phyloP scores from a whole-genome alignment of 108 stramenopile genomes.

The Skeletonema grethae region DNA sequence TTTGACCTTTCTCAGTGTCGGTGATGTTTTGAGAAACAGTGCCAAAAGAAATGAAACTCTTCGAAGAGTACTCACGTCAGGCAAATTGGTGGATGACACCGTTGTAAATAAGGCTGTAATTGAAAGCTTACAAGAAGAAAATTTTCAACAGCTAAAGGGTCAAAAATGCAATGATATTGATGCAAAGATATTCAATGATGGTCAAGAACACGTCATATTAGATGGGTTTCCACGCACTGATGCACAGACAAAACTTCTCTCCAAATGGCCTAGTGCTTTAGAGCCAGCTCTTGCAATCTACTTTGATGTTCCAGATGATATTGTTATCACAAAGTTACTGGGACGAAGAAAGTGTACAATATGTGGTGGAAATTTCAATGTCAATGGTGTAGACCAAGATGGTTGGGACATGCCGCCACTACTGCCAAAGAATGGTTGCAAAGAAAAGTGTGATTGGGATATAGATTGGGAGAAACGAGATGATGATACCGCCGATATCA shows the following conservation, averaged over 20 bases:
- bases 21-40: conserved; percentile 61
- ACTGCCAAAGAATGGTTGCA: conserved; percentile 50
- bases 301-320: conserved; percentile 73
- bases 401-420: conserved; percentile 71
- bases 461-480: conserved; percentile 57
- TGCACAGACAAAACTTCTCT: conserved; percentile 58
- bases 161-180: background rate
- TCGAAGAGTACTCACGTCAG: conserved; percentile 32
- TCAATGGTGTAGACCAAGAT: conserved; percentile 58
- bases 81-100: conserved; percentile 62
- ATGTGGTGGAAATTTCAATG: conserved; percentile 64
- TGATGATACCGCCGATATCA: conserved; percentile 67
- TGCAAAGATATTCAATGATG: background rate
- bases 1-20: conserved; percentile 58
- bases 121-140: conserved; percentile 21
- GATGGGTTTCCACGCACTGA: conserved; percentile 84
- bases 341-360: conserved; percentile 70
- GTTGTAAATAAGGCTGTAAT: conserved; percentile 57
- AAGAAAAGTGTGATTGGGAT: conserved; percentile 37
- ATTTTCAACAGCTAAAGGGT: background rate
- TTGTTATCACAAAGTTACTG: conserved; percentile 70
- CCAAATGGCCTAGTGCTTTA: conserved; percentile 50
- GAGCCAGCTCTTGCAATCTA: conserved; percentile 53
- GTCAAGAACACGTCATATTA: conserved; percentile 40
- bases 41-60: conserved; percentile 26